These are phyloP conservation scores for Candida tunisiensis DNA, from an alignment of 1,139 yeast species.

Conservation along the genomic window DNA sequence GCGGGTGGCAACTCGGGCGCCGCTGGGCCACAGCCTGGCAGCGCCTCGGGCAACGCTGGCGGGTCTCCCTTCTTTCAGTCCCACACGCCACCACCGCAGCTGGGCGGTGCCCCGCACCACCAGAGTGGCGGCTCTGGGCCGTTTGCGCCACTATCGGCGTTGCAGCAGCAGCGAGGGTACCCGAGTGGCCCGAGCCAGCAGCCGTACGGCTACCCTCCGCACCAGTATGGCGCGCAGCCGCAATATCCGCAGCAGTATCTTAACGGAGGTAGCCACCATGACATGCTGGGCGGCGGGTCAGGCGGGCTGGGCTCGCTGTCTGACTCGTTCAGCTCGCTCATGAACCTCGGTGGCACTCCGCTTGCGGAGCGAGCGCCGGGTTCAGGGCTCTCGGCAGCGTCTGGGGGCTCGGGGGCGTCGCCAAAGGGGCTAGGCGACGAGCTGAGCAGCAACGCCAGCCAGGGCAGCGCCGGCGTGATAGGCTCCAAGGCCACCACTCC, in stretches of 20 bases:
- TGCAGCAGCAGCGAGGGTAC: conserved; percentile 5
- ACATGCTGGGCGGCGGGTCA: conserved; percentile 2
- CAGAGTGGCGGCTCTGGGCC: conserved; percentile 2
- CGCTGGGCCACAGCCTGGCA: no score
- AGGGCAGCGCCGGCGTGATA: no score
- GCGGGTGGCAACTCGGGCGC: no score
- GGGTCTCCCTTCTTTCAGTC: conserved; percentile 15
- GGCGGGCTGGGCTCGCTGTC: conserved; percentile 7
- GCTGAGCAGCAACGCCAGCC: no score
- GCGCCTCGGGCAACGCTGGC: no score
- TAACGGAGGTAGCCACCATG: conserved; percentile 13
- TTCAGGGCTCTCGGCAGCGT: no score
- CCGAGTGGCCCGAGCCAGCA: conserved; percentile 2
- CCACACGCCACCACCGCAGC: conserved; percentile 14
- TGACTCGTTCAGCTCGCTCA: conserved; percentile 11
- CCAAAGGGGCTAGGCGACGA: no score
- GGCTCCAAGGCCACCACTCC: no score
- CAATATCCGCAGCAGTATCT: conserved; percentile 12
- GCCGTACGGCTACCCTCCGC: conserved; percentile 6
- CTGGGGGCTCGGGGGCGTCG: no score
- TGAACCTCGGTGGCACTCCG: conserved; percentile 9
- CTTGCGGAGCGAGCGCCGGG: no score
- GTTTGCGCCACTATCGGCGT: conserved; percentile 1
- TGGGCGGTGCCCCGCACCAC: conserved; percentile 3
- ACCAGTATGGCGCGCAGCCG: conserved; percentile 9